These are phyloP conservation scores for Fusarium subtropicale DNA, from an alignment of 2,329 filamentous ascomycete species.

Conservation along the genomic window DNA sequence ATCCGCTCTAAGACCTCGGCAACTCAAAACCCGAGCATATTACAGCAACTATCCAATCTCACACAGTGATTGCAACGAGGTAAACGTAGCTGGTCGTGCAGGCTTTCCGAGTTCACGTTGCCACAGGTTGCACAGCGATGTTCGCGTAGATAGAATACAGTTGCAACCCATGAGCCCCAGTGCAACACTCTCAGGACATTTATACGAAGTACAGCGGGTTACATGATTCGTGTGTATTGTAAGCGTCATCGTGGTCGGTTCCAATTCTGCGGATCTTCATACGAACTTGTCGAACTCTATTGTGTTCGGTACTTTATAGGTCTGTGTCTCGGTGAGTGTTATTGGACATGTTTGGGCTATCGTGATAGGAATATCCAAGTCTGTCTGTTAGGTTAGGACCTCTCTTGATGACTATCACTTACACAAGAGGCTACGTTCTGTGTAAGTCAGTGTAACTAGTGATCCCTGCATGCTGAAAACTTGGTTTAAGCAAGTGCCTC, in stretches of 20 bases:
- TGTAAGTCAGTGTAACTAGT: constrained; percentile 1
- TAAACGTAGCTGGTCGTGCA: constrained; percentile 1
- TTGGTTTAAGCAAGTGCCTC: not conserved
- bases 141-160: constrained; percentile 4
- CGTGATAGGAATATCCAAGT: not conserved
- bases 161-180: constrained; percentile 18
- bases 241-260: not conserved
- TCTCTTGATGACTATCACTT: not conserved
- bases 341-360: not conserved
- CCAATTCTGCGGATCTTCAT: not conserved
- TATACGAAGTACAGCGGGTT: constrained; percentile 23
- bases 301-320: not conserved
- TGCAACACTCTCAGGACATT: constrained; percentile 12
- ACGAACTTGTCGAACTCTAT: not conserved
- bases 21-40: constrained; percentile 1
- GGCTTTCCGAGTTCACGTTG: constrained; percentile 8
- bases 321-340: not conserved
- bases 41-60: not conserved
- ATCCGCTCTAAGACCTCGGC: constrained; percentile 7
- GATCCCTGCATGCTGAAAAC: not conserved
- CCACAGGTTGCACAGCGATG: constrained; percentile 15
- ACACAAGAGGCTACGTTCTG: not conserved
- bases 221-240: constrained; percentile 1
- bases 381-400: not conserved
- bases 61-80: constrained; percentile 8